These are phyloP conservation scores for Xylaria sp. DNA, from an alignment of 2,329 filamentous ascomycete species.

Conservation along the genomic window DNA sequence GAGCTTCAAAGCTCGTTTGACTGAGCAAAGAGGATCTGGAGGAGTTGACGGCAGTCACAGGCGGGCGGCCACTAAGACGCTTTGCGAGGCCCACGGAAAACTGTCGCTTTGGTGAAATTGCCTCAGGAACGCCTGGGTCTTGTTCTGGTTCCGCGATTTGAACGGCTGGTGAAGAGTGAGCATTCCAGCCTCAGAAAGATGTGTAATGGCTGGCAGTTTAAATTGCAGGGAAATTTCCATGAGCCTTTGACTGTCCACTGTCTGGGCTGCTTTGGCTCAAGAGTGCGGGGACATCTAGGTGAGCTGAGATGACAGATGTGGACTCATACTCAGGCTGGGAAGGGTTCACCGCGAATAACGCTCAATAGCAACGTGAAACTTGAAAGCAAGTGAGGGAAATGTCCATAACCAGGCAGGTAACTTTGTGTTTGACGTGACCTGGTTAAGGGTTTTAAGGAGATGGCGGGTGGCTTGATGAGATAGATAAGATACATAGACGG, in stretches of 20 bases:
- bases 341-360: not conserved
- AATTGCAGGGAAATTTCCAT: not conserved
- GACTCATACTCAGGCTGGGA: constrained; percentile 2
- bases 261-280: constrained; percentile 9
- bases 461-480: not conserved
- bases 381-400: not conserved
- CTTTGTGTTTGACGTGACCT: not conserved
- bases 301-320: not conserved
- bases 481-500: not conserved
- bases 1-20: constrained; percentile 52
- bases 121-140: constrained; percentile 50
- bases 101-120: constrained; percentile 55
- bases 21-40: constrained; percentile 59
- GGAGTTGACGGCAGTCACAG: constrained; percentile 52
- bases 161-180: constrained; percentile 57
- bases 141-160: constrained; percentile 67
- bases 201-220: constrained; percentile 7
- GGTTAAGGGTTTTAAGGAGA: constrained; percentile 15
- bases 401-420: not conserved
- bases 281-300: not conserved
- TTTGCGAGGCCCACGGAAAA: constrained; percentile 58
- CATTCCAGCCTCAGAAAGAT: constrained; percentile 18
- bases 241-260: constrained; percentile 8
- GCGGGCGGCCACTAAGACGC: constrained; percentile 58
- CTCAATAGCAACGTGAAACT: not conserved